These are phyloP conservation scores for Apiotrichum montevideense DNA, from an alignment of 1,284 basidiomycete species.

Conservation along the genomic window DNA sequence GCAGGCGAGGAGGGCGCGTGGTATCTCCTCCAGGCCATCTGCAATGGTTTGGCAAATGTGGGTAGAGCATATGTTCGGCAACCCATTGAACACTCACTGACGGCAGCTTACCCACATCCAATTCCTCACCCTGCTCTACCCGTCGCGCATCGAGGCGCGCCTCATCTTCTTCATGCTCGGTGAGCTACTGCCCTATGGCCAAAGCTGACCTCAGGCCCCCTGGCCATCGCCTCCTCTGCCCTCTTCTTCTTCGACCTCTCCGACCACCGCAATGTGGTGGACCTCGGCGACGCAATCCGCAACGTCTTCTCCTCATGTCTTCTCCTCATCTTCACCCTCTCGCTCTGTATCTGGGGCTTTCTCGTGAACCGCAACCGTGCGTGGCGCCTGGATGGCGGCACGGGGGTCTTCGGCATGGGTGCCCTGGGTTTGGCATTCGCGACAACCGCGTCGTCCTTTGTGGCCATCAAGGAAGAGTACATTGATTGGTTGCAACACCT, in stretches of 20 bases:
- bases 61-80: conserved; percentile 17
- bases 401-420: conserved; percentile 82
- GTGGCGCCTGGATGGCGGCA: conserved; percentile 93
- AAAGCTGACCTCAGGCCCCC: conserved; percentile 55
- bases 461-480: conserved; percentile 75
- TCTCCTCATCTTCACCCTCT: conserved; percentile 83
- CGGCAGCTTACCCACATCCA: conserved; percentile 91
- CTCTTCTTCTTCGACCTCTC: conserved; percentile 78
- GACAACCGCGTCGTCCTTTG: conserved; percentile 74
- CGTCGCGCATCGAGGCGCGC: conserved; percentile 80
- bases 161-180: conserved; percentile 84
- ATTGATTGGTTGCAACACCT: conserved; percentile 79
- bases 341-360: conserved; percentile 88
- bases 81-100: not conserved
- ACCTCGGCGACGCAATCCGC: conserved; percentile 69
- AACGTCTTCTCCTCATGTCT: conserved; percentile 95
- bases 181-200: conserved; percentile 25
- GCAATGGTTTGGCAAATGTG: conserved; percentile 78
- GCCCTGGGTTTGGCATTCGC: conserved; percentile 70
- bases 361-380: conserved; percentile 83
- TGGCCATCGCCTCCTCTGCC: conserved; percentile 75
- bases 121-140: conserved; percentile 94
- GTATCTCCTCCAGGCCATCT: conserved; percentile 80
- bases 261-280: conserved; percentile 49
- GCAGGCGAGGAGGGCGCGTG: conserved; percentile 66